Conservation (phyloP, 495 filamentous ascomycete species). For the Aspergillus funiculosus region DNA sequence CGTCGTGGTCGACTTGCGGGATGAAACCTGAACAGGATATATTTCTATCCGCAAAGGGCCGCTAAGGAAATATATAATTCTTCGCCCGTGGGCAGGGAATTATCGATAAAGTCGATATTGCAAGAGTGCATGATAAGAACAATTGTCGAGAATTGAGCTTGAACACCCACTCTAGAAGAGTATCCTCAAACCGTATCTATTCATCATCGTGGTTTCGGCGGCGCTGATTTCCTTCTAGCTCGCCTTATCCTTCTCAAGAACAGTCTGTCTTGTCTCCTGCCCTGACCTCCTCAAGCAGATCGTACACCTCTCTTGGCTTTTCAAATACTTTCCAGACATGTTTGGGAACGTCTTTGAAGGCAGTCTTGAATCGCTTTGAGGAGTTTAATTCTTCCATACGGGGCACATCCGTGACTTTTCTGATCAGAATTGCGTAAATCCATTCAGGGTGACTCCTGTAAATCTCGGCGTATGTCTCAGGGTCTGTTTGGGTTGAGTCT, state of each 20-base stretch:
- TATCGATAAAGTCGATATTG: too few species aligned
- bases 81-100: too few species aligned
- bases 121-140: too few species aligned
- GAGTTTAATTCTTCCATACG: conserved; percentile 69
- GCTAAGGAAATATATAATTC: too few species aligned
- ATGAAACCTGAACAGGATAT: too few species aligned
- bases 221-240: background rate
- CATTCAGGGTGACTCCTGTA: conserved; percentile 60
- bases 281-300: conserved; percentile 41
- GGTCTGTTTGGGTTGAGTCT: conserved; percentile 87
- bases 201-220: background rate
- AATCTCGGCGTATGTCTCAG: conserved; percentile 79
- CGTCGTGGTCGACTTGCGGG: conserved; percentile 23
- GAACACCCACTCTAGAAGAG: too few species aligned
- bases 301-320: conserved; percentile 58
- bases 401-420: conserved; percentile 73
- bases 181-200: too few species aligned
- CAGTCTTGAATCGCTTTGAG: conserved; percentile 67
- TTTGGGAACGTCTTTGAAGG: conserved; percentile 68
- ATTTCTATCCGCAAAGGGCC: too few species aligned
- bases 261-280: conserved; percentile 9
- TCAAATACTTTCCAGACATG: conserved; percentile 76
- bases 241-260: background rate
- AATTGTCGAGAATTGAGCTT: too few species aligned
- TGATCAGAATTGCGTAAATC: conserved; percentile 75